Evolutionary conservation across 176 grass and related monocot species (phyloP), one percentile per base, ranked within the genome.

Genomic region (Pontederia paniculata): DNA sequence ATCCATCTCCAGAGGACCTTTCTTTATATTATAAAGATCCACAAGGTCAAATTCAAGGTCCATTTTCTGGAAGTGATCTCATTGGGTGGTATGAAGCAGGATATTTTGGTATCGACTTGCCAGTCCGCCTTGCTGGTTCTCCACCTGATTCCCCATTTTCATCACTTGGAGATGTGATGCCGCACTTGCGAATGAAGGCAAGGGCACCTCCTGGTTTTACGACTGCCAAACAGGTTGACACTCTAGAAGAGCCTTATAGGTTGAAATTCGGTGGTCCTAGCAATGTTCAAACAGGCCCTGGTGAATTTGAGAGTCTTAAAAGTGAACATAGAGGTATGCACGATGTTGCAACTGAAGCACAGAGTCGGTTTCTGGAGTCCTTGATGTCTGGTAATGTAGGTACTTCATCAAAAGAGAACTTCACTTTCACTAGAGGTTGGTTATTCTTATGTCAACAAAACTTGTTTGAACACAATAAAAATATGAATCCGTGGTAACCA

Each of bases 81-180:
- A 88, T 99, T 76, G 69, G 75, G 44, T 99, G 94, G 94, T 99
- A 84, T 54, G 94, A 99, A 69, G 80, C 94, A 55, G 68, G 80
- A 63, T 99, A 82, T 78, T 99, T 99, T 73, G 94, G 94, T 73
- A 93, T 99, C 53, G 83, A 99, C 77, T 83, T 99, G 60, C 73
- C 81, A 60, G 87, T 99, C 48, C 69, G 94, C 49, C 69, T 80
- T 69, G 75, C 42, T 44, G 81, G 74, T 80, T 81, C 69, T 28
- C 77, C 78, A 15, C 61, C 66, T 60, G 83, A 99, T 77, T 48
- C 76, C 44, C 94, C 87, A 80, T 93, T 99, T 74, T 77, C 79
- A 65, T 66, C 81, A 60, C 86, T 99, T 72, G 94, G 94, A 46
- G 94, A 99, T 79, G 80, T 85, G 75, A 99, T 99, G 94, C 94